Evolutionary conservation across 306 rosid genomes (phyloP), one percentile per base, ranked within the genome.

Genomic region (Prosopis cineraria): DNA sequence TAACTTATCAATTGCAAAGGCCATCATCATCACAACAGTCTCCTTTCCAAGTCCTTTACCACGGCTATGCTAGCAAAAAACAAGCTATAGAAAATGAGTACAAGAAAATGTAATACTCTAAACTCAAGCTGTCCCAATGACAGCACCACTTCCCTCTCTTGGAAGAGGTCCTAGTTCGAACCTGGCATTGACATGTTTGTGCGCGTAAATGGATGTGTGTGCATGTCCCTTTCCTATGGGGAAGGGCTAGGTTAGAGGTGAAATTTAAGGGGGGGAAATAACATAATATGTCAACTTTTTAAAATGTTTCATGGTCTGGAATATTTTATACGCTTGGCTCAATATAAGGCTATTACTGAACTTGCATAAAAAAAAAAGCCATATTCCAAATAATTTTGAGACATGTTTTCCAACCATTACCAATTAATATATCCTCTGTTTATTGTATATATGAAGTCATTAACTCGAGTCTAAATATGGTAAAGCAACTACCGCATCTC

Each of bases 41-140:
- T 95, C 97, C 86, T 88, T 92, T 68, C 88, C 98, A 75, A 89
- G 88, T 69, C 98, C 98, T 86, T 88, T 89, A 52, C 97, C 90
- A 79, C 96, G 93, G 80, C 98, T 94, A 88, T 68, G 82, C 87
- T 88, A 86, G 88, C 96, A 90, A 79, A 79, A 73, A 81, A 44
- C 37, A 79, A 80, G 75, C 44, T 40, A 62, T 48, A 68, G 68
- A 74, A 77, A 58, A 56, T 77, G 73, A 80, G 82, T 74, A 66
- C 30, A 33, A 50, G 29, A 72, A 33, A 59, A 77, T 55, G 70
- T 39, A 64, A 70, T 24, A 59, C 53, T 43, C 24, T 59, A 70
- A 55, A 64, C 34, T 56, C 53, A n/a, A n/a, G n/a, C n/a, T n/a
- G n/a, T n/a, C n/a, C n/a, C n/a, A n/a, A n/a, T n/a, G n/a, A n/a